Evolutionary conservation across 1,139 yeast species (phyloP).

Genomic region (Yamadazyma sp.): DNA sequence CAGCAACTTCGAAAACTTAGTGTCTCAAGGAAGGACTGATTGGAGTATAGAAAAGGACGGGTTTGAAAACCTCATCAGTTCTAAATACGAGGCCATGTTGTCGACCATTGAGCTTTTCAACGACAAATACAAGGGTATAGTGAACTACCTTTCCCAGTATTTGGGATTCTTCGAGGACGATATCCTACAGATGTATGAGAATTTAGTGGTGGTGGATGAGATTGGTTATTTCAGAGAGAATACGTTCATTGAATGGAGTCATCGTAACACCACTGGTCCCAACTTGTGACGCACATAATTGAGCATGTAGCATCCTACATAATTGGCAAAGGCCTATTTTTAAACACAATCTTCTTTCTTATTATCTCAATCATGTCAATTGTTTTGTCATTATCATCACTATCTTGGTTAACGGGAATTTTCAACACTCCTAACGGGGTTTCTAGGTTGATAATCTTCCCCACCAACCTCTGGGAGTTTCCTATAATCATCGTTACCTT

Average conservation of each 20-base stretch:
- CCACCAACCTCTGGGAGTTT: slow-evolving; percentile 64
- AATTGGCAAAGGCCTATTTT: slow-evolving; percentile 69
- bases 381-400: slow-evolving; percentile 25
- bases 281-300: too few species aligned
- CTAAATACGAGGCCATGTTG: slow-evolving; percentile 73
- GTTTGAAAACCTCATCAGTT: slow-evolving; percentile 58
- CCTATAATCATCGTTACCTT: slow-evolving; percentile 62
- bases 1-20: slow-evolving; percentile 26
- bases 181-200: slow-evolving; percentile 46
- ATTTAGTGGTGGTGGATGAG: slow-evolving; percentile 33
- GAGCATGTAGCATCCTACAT: too few species aligned
- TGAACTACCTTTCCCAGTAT: slow-evolving; percentile 45
- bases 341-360: slow-evolving; percentile 55
- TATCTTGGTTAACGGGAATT: slow-evolving; percentile 19
- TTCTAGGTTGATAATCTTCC: slow-evolving; percentile 53
- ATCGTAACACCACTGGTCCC: slow-evolving; percentile 18
- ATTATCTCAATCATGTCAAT: slow-evolving; percentile 54
- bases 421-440: slow-evolving; percentile 63
- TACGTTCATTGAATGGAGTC: slow-evolving; percentile 26
- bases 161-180: slow-evolving; percentile 53
- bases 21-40: slow-evolving; percentile 35
- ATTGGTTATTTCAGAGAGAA: slow-evolving; percentile 19
- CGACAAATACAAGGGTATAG: slow-evolving; percentile 54
- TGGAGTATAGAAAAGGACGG: slow-evolving; percentile 51
- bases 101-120: slow-evolving; percentile 54